Base-by-base conservation (phyloP, 2,329 filamentous ascomycete genomes). In the Calonectria leucothoes region DNA sequence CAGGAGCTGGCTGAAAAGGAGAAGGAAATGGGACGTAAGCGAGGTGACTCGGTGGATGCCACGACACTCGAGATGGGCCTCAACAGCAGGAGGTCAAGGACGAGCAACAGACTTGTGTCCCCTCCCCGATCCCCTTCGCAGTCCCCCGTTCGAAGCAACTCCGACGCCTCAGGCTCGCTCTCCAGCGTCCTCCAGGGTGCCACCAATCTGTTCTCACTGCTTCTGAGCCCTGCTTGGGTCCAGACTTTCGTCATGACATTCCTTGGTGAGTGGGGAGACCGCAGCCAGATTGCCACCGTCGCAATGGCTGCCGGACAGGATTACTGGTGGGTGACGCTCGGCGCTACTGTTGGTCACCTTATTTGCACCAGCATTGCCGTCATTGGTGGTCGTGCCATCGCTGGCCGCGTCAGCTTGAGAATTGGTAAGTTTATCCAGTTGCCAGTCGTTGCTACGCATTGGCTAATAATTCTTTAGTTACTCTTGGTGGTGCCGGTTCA, bases 221-320 rank as follows among this genome's bases (percentile, higher is more conserved):
- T 99, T 6, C 89, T 99, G 48, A 98, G 95, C 84, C 97, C 97
- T 1, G 97, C 96, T 0, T 99, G 97, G 97, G 97, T 99, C 17
- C 96, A 98, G 86, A 99, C 97, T 0, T 99, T 99, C 82, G 91
- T 97, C 79, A 99, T 99, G 97, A 99, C 97, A 2, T 99, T 99
- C 86, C 87, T 99, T 35, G 97, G 97, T 49, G 97, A 99, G 84
- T 99, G 97, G 97, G 97, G 97, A 71, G 97, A 99, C 82, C 92
- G 97, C 78, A 98, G 95, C 83, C 97, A 99, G 86, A 98, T 99
- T 81, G 97, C 97, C 27, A 99, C 97, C 0, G 98, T 99, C 82
- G 97, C 97, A 68, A 99, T 99, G 97, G 97, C 97, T 64, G 96
- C 97, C 39, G 97, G 97, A 25, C 95, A 98, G 84, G 97, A 99